Percentiles rank a stretch among this genome's conserved stretches.
These are phyloP conservation scores for Verbena officinalis DNA, from an alignment of 257 asterid species.

Conservation along the genomic window DNA sequence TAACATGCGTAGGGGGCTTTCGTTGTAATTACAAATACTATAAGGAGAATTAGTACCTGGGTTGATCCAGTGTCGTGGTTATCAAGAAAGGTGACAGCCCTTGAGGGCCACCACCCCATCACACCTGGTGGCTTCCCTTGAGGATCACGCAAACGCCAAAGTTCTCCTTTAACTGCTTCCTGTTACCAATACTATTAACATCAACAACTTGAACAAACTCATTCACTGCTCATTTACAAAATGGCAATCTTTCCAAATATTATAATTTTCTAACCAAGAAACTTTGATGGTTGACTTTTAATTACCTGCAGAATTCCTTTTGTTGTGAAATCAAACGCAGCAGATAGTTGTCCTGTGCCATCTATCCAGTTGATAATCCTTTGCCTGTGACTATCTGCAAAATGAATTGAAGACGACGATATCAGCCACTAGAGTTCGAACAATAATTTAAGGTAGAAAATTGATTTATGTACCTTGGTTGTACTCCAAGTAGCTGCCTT, in stretches of 20 bases:
- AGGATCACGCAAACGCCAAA: conserved; percentile 88
- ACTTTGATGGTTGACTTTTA: conserved; percentile 1
- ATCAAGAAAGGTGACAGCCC: conserved; percentile 91
- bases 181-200: conserved; percentile 31
- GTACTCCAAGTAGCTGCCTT: conserved; percentile 71
- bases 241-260: background rate
- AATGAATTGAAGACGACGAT: conserved; percentile 25
- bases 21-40: background rate
- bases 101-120: conserved; percentile 96
- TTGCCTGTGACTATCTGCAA: conserved; percentile 91
- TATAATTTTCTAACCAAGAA: conserved; percentile 9
- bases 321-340: conserved; percentile 98
- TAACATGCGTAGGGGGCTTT: too few relatives aligned
- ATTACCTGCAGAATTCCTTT: conserved; percentile 93
- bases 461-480: conserved; percentile 89
- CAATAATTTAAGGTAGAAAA: too few relatives aligned
- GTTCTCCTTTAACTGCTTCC: conserved; percentile 96
- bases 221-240: conserved; percentile 14
- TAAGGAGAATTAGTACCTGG: conserved; percentile 57
- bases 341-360: conserved; percentile 71
- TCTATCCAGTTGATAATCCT: conserved; percentile 91
- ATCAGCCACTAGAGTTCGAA: too few relatives aligned
- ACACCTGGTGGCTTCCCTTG: conserved; percentile 93
- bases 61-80: conserved; percentile 98
- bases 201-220: conserved; percentile 13